phyloP scores from a whole-genome alignment of 345 rosid species.

The Erysimum cheiranthoides region DNA sequence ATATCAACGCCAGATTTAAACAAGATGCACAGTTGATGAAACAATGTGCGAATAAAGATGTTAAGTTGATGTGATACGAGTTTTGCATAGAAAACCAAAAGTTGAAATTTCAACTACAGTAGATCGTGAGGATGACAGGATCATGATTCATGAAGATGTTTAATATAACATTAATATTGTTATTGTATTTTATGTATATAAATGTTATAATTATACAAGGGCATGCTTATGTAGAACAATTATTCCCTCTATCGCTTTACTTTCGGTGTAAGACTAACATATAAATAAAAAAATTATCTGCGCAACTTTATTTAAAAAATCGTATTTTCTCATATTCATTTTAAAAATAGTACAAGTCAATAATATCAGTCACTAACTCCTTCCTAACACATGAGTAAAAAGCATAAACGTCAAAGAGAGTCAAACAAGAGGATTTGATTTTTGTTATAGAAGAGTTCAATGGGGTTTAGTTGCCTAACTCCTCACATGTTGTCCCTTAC shows the following conservation, averaged over 20 bases:
- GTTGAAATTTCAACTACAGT: background rate
- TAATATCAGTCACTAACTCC: slow-evolving; percentile 32
- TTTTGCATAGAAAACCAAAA: background rate
- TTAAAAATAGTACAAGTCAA: background rate
- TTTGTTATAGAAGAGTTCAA: background rate
- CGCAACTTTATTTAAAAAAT: background rate
- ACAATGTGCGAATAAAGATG: background rate
- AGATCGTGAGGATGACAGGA: background rate
- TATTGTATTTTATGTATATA: background rate
- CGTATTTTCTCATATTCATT: background rate
- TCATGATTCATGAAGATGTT: background rate
- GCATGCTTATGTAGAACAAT: slow-evolving; percentile 18
- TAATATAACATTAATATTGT: background rate
- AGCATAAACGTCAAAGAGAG: slow-evolving; percentile 7
- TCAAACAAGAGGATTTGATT: background rate
- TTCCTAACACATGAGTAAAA: slow-evolving; percentile 34
- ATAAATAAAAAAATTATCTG: background rate
- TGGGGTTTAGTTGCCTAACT: slow-evolving; percentile 43
- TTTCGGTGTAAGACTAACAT: slow-evolving; percentile 29
- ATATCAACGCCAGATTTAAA: background rate
- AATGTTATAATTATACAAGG: background rate
- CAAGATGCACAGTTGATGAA: slow-evolving; percentile 1
- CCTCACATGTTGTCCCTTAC: slow-evolving; percentile 23
- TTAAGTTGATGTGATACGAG: background rate
- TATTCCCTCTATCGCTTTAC: slow-evolving; percentile 29